Base-by-base conservation (phyloP, 306 rosid genomes). In the Pueraria montana region DNA sequence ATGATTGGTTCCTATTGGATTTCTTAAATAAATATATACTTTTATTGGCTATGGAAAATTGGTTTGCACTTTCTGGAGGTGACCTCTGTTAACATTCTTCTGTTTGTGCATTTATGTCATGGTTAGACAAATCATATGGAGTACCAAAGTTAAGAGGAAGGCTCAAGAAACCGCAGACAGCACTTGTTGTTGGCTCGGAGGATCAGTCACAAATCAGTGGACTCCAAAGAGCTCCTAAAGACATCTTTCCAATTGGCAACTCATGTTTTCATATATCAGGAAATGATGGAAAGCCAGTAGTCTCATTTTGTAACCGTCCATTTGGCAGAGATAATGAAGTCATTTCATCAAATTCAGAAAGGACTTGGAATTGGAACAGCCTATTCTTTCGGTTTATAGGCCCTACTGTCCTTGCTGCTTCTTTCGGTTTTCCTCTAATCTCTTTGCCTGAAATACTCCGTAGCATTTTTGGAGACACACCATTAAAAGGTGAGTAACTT, bases 311-410 rank as follows among this genome's bases (percentile, higher is more conserved):
- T 88, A 89, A 84, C 74, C 86, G 76, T 48, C 90, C 97, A 1
- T 89, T 82, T 81, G 53, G 80, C 85, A 84, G 80, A 66, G 89
- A 87, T 74, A 79, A 86, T 20, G 87, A 80, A 80, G 72, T 79
- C 74, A 82, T 42, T 55, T 50, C 32, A 70, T 79, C 87, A 6
- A 87, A 83, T 52, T 72, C 89, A 16, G 87, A 77, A 42, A 82
- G 81, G 86, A 83, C 74, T 66, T 90, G 59, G 48, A 88, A 86
- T 66, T 90, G 59, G 48, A 88, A 86, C 86, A 90, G 64, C 82
- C 53, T 91, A 63, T 84, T 90, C 43, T 92, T n/a, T n/a, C n/a
- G 96, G 97, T 88, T 94, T 76, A 32, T 87, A 4, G 98, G 97
- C 64, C 99, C 99, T 27, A 87, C 95, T 18, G 86, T 96, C 75